Conservation (phyloP, 176 grass and related monocot genomes). For the Carex scoparia region DNA sequence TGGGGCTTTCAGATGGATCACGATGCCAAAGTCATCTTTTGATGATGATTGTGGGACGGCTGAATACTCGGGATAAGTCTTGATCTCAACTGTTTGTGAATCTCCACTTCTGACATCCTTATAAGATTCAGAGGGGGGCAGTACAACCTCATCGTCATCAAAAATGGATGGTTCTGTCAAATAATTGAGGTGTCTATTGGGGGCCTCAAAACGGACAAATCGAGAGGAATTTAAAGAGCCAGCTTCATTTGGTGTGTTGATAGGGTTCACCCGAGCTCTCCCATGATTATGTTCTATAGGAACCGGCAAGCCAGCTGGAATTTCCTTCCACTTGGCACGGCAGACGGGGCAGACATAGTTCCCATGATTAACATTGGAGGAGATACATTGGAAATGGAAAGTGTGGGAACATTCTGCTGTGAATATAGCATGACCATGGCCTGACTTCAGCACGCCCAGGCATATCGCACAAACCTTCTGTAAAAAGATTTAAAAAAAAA, state of each 20-base stretch:
- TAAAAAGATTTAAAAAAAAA: conserved; percentile 21
- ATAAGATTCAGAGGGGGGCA: conserved; percentile 26
- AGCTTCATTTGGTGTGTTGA: conserved; percentile 45
- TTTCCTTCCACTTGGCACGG: conserved; percentile 77
- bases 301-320: conserved; percentile 36
- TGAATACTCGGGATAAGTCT: conserved; percentile 46
- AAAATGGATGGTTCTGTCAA: conserved; percentile 42
- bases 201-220: conserved; percentile 33
- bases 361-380: conserved; percentile 52
- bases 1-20: conserved; percentile 92
- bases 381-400: conserved; percentile 72
- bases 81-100: conserved; percentile 48
- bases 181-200: conserved; percentile 33
- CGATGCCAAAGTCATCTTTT: conserved; percentile 39
- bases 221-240: conserved; percentile 43
- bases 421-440: conserved; percentile 74
- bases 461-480: conserved; percentile 81
- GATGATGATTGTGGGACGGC: conserved; percentile 31
- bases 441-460: conserved; percentile 61
- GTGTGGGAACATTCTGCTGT: conserved; percentile 82
- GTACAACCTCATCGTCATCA: conserved; percentile 70
- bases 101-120: background rate
- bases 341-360: conserved; percentile 67
- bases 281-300: conserved; percentile 42
- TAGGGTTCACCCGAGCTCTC: conserved; percentile 53